Evolutionary conservation across 495 filamentous ascomycete genomes (phyloP).

Genomic region (Halenospora varia): DNA sequence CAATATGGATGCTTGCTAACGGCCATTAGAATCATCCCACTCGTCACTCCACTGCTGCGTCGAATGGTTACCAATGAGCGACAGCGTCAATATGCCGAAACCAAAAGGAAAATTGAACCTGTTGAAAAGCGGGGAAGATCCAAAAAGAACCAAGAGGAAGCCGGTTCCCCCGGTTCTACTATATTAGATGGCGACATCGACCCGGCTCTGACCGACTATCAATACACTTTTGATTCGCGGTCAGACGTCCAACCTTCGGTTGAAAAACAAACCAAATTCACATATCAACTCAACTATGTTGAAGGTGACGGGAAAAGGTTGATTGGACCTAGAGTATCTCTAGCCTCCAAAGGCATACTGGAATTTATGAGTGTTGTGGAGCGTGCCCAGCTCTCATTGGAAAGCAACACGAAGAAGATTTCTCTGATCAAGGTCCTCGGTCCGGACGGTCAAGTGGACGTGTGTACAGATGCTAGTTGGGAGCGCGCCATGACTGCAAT

Average conservation of each 20-base stretch:
- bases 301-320: constrained; percentile 1
- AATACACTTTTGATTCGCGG: constrained; percentile 8
- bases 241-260: background rate
- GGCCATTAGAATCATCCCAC: constrained; percentile 39
- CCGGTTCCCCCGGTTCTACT: background rate
- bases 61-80: constrained; percentile 64
- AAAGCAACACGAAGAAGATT: constrained; percentile 15
- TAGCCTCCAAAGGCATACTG: constrained; percentile 4
- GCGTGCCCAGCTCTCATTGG: constrained; percentile 12
- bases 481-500: constrained; percentile 37
- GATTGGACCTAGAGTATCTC: constrained; percentile 10
- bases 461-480: constrained; percentile 43
- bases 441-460: constrained; percentile 33
- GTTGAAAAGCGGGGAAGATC: background rate
- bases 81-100: constrained; percentile 60
- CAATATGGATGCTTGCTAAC: background rate
- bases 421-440: constrained; percentile 14
- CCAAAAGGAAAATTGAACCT: no score
- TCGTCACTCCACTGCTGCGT: constrained; percentile 54
- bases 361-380: constrained; percentile 16
- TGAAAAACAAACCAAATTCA: background rate
- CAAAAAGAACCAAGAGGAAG: constrained; percentile 2
- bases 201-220: constrained; percentile 15
- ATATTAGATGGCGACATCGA: constrained; percentile 10
- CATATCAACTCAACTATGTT: constrained; percentile 14